Base-by-base conservation (phyloP, 208 protist species). In the Porcisia deanei region DNA sequence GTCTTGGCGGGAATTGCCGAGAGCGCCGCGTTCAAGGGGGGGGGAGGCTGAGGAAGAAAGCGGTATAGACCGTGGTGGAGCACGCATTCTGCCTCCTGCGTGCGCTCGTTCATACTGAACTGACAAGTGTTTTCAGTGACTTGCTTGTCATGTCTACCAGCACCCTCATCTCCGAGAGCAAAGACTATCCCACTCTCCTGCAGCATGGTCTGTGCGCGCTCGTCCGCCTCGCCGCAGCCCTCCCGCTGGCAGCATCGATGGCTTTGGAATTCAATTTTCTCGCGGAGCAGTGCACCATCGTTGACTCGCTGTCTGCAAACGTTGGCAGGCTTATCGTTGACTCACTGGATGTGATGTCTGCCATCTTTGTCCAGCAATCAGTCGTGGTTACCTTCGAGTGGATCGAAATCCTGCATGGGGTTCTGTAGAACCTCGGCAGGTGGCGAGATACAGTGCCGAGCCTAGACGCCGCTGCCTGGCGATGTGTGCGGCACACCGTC, bases 381-480 rank as follows among this genome's bases (percentile, higher is more conserved):
- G 78, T 73, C 5, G 83, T 84, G n/a, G 84, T 96, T 59, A 92
- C 85, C 34, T 88, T 96, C 61, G 92, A 96, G 76, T 94, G 90
- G 92, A 93, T 94, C 65, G 92, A 96, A 80, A 79, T 77, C 49
- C 57, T 95, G 3, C 58, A 85, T 52, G 49, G 34, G 78, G 71
- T 63, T 66, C 79, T 76, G 66, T 49, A 71, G 76, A 77, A 47
- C 59, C 80, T 78, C 41, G 58, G 34, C 37, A 66, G 63, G 22
- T 86, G 77, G 76, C 71, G 77, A 8, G 45, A 64, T 9, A 68
- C 7, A 14, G 73, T 75, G 41, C 30, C 72, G 1, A 60, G 55
- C 6, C 71, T 83, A 0, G 77, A 67, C 58, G 57, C 10, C 30
- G 81, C 88, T 57, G 64, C 87, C 25, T 92, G 86, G 85, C 76